phyloP scores from a whole-genome alignment of 768 basidiomycete species.

The Dacryopinax primogenitus region DNA sequence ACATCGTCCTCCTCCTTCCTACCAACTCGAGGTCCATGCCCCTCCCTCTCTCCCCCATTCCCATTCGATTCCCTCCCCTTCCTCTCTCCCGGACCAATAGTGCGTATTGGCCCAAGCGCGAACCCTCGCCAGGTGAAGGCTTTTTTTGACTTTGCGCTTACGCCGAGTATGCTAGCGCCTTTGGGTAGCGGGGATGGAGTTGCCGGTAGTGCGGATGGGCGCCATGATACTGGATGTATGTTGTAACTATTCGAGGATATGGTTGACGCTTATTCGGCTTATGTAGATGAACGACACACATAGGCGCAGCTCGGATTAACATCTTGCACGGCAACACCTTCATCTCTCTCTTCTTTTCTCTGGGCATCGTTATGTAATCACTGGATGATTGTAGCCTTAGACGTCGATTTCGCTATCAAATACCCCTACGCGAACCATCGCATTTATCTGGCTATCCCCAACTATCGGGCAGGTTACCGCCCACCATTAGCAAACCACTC shows the following conservation, averaged over 20 bases:
- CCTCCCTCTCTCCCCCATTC: background rate
- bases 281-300: too few species aligned
- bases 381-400: too few species aligned
- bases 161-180: background rate
- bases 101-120: background rate
- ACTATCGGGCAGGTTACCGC: conserved; percentile 9
- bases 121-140: background rate
- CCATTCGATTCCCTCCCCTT: background rate
- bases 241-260: too few species aligned
- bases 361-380: too few species aligned
- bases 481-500: conserved; percentile 79
- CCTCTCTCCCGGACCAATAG: background rate
- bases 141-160: background rate
- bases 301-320: too few species aligned
- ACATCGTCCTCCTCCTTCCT: background rate
- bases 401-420: too few species aligned
- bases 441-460: too few species aligned
- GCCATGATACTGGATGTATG: too few species aligned
- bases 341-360: too few species aligned
- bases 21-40: background rate
- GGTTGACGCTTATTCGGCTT: too few species aligned
- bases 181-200: background rate
- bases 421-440: too few species aligned
- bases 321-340: too few species aligned
- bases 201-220: background rate